Evolutionary conservation across 495 filamentous ascomycete species (phyloP), one percentile per base, ranked within the genome.

Genomic region (Annulohypoxylon stygium): DNA sequence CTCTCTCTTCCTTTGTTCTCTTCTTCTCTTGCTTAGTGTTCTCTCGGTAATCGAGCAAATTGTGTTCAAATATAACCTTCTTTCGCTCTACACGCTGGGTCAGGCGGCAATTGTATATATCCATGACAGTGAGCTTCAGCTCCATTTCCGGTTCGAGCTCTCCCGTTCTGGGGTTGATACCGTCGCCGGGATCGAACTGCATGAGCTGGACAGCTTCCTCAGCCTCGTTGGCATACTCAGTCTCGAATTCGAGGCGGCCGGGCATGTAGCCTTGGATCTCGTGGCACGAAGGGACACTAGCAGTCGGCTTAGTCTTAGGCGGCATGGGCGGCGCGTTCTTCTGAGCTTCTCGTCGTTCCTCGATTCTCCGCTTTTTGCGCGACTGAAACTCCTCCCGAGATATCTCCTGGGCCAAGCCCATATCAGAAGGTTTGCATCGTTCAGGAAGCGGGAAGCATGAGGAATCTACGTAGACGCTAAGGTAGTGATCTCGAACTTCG

Each of bases 251-350:
- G 66, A 99, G 82, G 18, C 96, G 93, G 39, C 97, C 96, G 2
- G 96, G 96, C 96, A 99, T 99, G 81, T 97, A 99, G 3, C 96
- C 96, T 78, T 97, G 93, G 30, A 99, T 95, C 79, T 99, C 96
- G 80, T 99, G 96, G 79, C 97, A 98, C 30, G 95, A 88, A 14
- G 96, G 96, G 3, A 97, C 93, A 83, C 91, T 94, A 25, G 95
- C 93, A 2, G 95, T 98, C 0, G 96, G 96, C 76, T 98, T 98
- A 78, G 94, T 93, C 81, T 97, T 97, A 11, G 96, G 95, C 18
- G 92, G 92, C 23, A 93, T 87, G 3, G 94, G 91, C 6, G 93
- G 90, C 1, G 93, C 93, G 50, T 93, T 91, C 81, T 93, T 95
- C 36, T 93, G 91, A 11, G 90, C 92, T 69, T 98, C 94, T 75